Percentiles rank a stretch among this genome's conserved stretches.
Conservation (phyloP, 2,329 filamentous ascomycete genomes). For the Juglanconis oblonga region DNA sequence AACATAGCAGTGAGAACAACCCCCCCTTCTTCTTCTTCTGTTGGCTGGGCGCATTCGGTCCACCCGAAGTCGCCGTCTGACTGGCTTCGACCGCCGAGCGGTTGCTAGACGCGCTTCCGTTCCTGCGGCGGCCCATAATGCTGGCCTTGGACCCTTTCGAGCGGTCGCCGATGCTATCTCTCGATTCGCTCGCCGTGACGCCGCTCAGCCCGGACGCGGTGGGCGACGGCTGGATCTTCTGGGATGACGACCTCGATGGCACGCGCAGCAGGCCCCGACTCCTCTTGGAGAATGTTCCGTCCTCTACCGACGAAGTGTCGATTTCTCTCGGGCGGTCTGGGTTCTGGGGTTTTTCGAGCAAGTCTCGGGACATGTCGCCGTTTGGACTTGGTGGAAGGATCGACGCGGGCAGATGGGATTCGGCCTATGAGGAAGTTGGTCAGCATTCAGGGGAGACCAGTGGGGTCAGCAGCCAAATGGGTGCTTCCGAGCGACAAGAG, state of each 20-base stretch:
- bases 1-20: conserved; percentile 64
- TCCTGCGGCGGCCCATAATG: conserved; percentile 60
- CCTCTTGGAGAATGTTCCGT: conserved; percentile 44
- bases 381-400: conserved; percentile 12
- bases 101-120: conserved; percentile 67
- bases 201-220: conserved; percentile 60
- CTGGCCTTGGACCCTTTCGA: conserved; percentile 66
- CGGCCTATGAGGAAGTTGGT: conserved; percentile 13
- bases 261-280: conserved; percentile 53
- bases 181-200: conserved; percentile 55
- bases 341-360: conserved; percentile 33
- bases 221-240: conserved; percentile 57
- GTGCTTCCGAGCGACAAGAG: background rate
- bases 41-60: conserved; percentile 45
- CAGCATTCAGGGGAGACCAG: conserved; percentile 6
- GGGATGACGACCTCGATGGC: conserved; percentile 61
- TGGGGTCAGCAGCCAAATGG: background rate
- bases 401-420: conserved; percentile 13
- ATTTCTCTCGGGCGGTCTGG: conserved; percentile 43
- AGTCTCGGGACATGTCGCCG: conserved; percentile 29
- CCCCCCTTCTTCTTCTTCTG: conserved; percentile 55
- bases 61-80: conserved; percentile 47
- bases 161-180: conserved; percentile 60
- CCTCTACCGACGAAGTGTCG: conserved; percentile 39
- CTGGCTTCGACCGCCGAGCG: conserved; percentile 54